A percentile compares a stretch with the other conserved stretches of the same genome.
Conservation (phyloP, 176 grass and related monocot genomes). For the Raddia distichophylla region DNA sequence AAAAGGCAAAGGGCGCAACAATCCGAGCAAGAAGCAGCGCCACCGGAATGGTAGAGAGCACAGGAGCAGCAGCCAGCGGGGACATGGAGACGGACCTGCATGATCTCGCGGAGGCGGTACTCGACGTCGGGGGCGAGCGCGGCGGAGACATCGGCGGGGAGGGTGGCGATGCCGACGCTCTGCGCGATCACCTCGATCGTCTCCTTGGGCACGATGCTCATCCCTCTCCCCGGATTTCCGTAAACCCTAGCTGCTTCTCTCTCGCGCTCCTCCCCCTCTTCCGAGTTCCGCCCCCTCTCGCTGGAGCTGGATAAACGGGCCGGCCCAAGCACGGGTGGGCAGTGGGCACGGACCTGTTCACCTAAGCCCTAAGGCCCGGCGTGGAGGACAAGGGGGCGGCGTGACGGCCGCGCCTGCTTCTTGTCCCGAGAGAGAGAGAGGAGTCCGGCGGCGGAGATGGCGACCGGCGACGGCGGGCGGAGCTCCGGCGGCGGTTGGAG, state of each 20-base stretch:
- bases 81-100: conserved; percentile 56
- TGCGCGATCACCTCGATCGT: conserved; percentile 88
- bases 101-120: conserved; percentile 95
- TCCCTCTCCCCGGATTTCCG: conserved; percentile 13
- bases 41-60: background rate
- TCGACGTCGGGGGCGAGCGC: conserved; percentile 83
- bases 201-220: conserved; percentile 95
- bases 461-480: too few species aligned
- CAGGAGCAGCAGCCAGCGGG: too few species aligned
- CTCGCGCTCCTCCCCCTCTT: background rate
- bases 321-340: too few species aligned
- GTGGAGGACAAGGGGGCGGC: too few species aligned
- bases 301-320: too few species aligned
- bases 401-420: too few species aligned
- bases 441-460: too few species aligned
- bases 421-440: too few species aligned
- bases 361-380: too few species aligned
- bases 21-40: background rate
- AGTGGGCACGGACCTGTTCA: too few species aligned
- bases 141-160: conserved; percentile 71
- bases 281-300: too few species aligned
- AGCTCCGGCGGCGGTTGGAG: too few species aligned
- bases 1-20: background rate
- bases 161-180: conserved; percentile 77
- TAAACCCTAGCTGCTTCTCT: conserved; percentile 43